Evolutionary conservation across 768 basidiomycete genomes (phyloP).

Genomic region (Lentinula sp.): DNA sequence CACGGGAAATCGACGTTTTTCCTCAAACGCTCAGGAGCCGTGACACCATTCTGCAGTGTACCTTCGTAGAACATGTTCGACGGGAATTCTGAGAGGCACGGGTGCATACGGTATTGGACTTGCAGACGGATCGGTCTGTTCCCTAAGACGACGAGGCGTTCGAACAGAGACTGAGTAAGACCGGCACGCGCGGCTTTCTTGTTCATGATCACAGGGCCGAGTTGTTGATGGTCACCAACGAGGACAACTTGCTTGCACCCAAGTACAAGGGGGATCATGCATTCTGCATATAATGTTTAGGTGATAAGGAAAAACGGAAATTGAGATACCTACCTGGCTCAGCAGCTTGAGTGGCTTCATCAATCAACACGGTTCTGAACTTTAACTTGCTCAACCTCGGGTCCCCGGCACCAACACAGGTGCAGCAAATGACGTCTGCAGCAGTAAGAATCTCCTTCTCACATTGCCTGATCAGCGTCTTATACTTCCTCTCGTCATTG

Average conservation of each 20-base stretch:
- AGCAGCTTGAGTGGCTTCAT: constrained; percentile 97
- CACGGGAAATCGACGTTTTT: constrained; percentile 99
- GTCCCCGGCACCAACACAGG: constrained; percentile 97
- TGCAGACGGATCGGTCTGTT: constrained; percentile 98
- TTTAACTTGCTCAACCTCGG: constrained; percentile 95
- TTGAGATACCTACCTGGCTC: constrained; percentile 69
- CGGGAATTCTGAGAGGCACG: constrained; percentile 97
- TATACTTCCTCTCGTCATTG: constrained; percentile 96
- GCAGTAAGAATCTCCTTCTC: constrained; percentile 96
- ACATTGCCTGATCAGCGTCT: constrained; percentile 88
- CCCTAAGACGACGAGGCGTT: constrained; percentile 89
- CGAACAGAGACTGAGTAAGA: constrained; percentile 95
- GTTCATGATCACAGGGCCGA: constrained; percentile 99
- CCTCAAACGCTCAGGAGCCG: constrained; percentile 92
- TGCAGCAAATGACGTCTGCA: constrained; percentile 98
- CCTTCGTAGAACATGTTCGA: constrained; percentile 99
- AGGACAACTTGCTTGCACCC: constrained; percentile 98
- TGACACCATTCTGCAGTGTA: constrained; percentile 97
- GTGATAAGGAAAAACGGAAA: constrained; percentile 4
- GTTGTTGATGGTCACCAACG: constrained; percentile 96
- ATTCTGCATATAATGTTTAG: constrained; percentile 51
- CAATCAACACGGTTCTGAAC: constrained; percentile 97
- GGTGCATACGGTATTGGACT: constrained; percentile 99
- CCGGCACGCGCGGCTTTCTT: constrained; percentile 99
- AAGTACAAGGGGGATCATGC: constrained; percentile 98